Evolutionary conservation across 257 asterid species (phyloP).

Genomic region (Sherardia arvensis): DNA sequence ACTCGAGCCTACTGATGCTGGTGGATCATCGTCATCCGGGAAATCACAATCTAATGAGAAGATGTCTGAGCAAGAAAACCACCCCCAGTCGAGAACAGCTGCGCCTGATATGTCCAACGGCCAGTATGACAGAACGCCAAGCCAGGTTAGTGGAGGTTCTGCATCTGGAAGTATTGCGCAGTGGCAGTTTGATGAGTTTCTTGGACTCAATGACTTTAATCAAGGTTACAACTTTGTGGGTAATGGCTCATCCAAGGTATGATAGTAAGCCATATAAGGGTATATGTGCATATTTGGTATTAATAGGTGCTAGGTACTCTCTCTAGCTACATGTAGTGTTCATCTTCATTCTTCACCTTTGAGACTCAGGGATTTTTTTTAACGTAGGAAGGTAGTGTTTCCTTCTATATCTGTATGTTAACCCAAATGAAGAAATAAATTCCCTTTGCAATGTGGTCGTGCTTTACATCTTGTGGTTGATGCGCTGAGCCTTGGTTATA

Average conservation of each 20-base stretch:
- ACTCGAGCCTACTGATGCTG: constrained; percentile 50
- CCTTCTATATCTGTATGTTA: neutral
- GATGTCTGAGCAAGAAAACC: constrained; percentile 26
- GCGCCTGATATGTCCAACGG: constrained; percentile 21
- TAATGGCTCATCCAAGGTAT: constrained; percentile 67
- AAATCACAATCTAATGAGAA: constrained; percentile 32
- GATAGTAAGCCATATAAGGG: constrained; percentile 8
- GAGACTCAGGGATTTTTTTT: neutral
- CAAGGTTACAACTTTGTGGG: constrained; percentile 46
- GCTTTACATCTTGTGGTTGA: neutral
- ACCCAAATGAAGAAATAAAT: neutral
- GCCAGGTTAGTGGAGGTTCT: constrained; percentile 41
- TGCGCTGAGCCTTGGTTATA: neutral
- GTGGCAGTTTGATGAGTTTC: constrained; percentile 78
- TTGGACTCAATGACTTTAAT: constrained; percentile 46
- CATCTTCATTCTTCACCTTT: constrained; percentile 3
- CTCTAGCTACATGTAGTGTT: neutral
- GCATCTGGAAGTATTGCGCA: constrained; percentile 44
- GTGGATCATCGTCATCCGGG: constrained; percentile 33
- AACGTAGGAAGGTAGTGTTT: neutral
- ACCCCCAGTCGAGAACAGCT: constrained; percentile 18
- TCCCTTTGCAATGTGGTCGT: neutral
- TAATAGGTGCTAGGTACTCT: constrained; percentile 6
- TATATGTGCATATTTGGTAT: neutral
- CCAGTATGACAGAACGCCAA: constrained; percentile 29